phyloP scores from a whole-genome alignment of 805 yeast genomes.

The Wickerhamomyces mucosus region DNA sequence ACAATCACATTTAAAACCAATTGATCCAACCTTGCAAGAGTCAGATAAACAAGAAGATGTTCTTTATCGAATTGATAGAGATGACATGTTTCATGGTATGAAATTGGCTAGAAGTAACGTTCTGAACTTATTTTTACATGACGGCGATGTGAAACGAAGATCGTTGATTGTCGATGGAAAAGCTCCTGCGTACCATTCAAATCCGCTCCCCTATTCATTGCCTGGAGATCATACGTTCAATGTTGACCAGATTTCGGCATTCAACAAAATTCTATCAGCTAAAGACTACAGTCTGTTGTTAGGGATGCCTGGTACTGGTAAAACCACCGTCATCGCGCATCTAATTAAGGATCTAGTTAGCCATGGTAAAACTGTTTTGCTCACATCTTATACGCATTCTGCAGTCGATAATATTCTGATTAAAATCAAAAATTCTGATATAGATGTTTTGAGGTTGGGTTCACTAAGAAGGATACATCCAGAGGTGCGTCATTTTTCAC shows the following conservation, averaged over 20 bases:
- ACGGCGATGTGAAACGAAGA: slow-evolving; percentile 27
- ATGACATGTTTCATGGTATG: slow-evolving; percentile 67
- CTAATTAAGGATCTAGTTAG: slow-evolving; percentile 52
- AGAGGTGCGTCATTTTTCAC: slow-evolving; percentile 43
- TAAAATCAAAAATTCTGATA: slow-evolving; percentile 44
- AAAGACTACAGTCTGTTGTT: slow-evolving; percentile 72
- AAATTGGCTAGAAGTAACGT: slow-evolving; percentile 70
- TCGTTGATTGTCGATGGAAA: slow-evolving; percentile 24
- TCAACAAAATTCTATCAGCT: slow-evolving; percentile 53
- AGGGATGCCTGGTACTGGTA: slow-evolving; percentile 99
- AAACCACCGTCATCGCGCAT: slow-evolving; percentile 81
- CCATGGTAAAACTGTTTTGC: slow-evolving; percentile 55
- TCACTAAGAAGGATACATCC: slow-evolving; percentile 46
- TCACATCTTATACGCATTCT: slow-evolving; percentile 87
- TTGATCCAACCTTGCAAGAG: slow-evolving; percentile 7
- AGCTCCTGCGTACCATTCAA: slow-evolving; percentile 19
- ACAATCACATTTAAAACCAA: slow-evolving; percentile 33
- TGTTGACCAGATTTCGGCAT: slow-evolving; percentile 60
- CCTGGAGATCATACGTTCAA: slow-evolving; percentile 35
- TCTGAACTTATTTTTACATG: slow-evolving; percentile 49
- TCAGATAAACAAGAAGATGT: slow-evolving; percentile 4
- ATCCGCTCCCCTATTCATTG: slow-evolving; percentile 16
- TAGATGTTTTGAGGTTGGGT: slow-evolving; percentile 63
- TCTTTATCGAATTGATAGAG: slow-evolving; percentile 66
- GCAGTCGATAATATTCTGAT: slow-evolving; percentile 90